Conservation (phyloP, 2,329 filamentous ascomycete genomes). For the Diaporthe aspalathi region DNA sequence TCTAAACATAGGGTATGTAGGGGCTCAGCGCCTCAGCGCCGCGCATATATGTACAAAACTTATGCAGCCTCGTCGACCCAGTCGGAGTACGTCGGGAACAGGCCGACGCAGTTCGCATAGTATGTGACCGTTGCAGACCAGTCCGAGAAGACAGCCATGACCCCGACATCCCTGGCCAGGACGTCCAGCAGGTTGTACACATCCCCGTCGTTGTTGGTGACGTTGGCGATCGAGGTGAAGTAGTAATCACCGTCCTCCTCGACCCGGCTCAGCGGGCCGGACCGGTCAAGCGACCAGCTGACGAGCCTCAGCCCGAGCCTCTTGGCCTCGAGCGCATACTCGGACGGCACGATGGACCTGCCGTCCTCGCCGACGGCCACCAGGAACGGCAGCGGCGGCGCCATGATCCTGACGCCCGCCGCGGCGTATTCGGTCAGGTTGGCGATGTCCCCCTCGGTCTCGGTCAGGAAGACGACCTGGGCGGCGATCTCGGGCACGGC, state of each 20-base stretch:
- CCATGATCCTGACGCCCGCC: conserved; percentile 71
- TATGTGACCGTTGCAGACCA: conserved; percentile 77
- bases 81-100: conserved; percentile 41
- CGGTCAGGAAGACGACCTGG: conserved; percentile 74
- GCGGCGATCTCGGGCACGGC: conserved; percentile 69
- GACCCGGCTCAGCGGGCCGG: conserved; percentile 62
- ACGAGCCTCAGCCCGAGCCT: conserved; percentile 72
- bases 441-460: conserved; percentile 66
- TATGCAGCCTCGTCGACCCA: conserved; percentile 9
- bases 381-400: conserved; percentile 72
- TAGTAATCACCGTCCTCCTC: conserved; percentile 58
- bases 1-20: neutral
- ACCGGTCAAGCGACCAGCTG: conserved; percentile 76
- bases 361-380: conserved; percentile 61
- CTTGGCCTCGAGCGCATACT: conserved; percentile 71
- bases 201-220: conserved; percentile 72
- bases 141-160: conserved; percentile 73
- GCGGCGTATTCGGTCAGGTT: conserved; percentile 66
- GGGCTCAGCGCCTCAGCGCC: neutral
- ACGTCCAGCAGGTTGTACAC: conserved; percentile 75
- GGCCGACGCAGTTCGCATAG: conserved; percentile 76
- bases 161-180: conserved; percentile 69
- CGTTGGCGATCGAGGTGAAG: conserved; percentile 65
- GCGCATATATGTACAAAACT: neutral
- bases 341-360: conserved; percentile 68